phyloP scores from a whole-genome alignment of 371 early-diverging fungal species.

The Zopfochytrium polystomum region DNA sequence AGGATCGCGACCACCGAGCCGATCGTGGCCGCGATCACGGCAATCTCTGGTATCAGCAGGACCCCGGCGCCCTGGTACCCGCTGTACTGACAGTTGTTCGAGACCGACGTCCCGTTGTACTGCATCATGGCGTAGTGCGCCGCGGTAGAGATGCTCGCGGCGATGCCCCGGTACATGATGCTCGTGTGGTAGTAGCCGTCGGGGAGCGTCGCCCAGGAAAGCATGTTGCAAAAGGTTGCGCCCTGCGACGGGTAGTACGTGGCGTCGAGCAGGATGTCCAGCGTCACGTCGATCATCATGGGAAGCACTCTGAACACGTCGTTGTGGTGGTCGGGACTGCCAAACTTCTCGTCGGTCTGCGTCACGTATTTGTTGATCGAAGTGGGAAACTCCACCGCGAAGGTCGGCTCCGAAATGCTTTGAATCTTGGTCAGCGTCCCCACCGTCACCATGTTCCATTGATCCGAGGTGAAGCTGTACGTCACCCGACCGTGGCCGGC shows the following conservation, averaged over 20 bases:
- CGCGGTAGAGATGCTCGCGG: background rate
- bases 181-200: conserved; percentile 4
- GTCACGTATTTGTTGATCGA: background rate
- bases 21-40: background rate
- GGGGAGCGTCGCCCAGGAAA: background rate
- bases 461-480: background rate
- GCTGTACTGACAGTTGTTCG: background rate
- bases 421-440: background rate
- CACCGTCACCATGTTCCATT: background rate
- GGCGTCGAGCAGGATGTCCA: background rate
- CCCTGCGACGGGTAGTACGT: conserved; percentile 5
- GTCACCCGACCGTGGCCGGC: conserved; percentile 1
- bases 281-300: background rate
- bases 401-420: background rate
- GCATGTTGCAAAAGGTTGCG: background rate
- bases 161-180: background rate
- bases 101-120: background rate
- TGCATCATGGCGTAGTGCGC: background rate
- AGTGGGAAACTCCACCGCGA: conserved; percentile 2
- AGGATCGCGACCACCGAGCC: background rate
- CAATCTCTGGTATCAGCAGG: background rate
- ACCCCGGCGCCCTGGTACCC: background rate
- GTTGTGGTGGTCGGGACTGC: background rate
- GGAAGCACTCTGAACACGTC: background rate
- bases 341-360: background rate